These are phyloP conservation scores for Xylaria castorea DNA, from an alignment of 495 filamentous ascomycete genomes.

Conservation along the genomic window DNA sequence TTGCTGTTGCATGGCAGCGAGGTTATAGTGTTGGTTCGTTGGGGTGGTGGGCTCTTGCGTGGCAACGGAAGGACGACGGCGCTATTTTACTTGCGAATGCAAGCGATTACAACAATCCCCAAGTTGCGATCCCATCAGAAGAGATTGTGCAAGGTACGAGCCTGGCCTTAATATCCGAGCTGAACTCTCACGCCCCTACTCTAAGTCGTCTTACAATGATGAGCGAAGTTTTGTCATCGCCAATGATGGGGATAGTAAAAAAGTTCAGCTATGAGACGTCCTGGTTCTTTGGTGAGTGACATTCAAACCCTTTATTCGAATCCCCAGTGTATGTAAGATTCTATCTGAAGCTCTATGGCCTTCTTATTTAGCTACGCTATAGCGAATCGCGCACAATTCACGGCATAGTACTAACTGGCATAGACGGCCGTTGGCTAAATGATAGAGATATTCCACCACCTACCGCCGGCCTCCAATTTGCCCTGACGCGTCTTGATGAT, in stretches of 20 bases:
- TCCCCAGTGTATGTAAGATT: too few relatives aligned
- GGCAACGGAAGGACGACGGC: slow-evolving; percentile 30
- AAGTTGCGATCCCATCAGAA: slow-evolving; percentile 30
- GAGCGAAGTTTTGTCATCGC: slow-evolving; percentile 23
- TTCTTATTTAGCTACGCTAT: too few relatives aligned
- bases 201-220: slow-evolving; percentile 30
- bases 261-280: slow-evolving; percentile 27
- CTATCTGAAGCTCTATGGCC: too few relatives aligned
- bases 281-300: background rate
- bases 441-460: slow-evolving; percentile 29
- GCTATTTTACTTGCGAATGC: slow-evolving; percentile 34
- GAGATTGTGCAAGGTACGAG: slow-evolving; percentile 34
- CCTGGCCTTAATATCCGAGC: slow-evolving; percentile 31
- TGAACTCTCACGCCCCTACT: slow-evolving; percentile 25
- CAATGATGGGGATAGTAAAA: slow-evolving; percentile 28
- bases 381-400: too few relatives aligned
- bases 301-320: background rate
- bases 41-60: slow-evolving; percentile 33
- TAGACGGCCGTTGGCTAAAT: slow-evolving; percentile 31
- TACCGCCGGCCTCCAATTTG: slow-evolving; percentile 33
- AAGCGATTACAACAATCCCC: slow-evolving; percentile 29
- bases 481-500: slow-evolving; percentile 31
- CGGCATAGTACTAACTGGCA: slow-evolving; percentile 12
- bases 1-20: slow-evolving; percentile 36
- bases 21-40: slow-evolving; percentile 17